Base-by-base conservation (phyloP, 495 filamentous ascomycete species). In the Aspergillus incahuasiensis region DNA sequence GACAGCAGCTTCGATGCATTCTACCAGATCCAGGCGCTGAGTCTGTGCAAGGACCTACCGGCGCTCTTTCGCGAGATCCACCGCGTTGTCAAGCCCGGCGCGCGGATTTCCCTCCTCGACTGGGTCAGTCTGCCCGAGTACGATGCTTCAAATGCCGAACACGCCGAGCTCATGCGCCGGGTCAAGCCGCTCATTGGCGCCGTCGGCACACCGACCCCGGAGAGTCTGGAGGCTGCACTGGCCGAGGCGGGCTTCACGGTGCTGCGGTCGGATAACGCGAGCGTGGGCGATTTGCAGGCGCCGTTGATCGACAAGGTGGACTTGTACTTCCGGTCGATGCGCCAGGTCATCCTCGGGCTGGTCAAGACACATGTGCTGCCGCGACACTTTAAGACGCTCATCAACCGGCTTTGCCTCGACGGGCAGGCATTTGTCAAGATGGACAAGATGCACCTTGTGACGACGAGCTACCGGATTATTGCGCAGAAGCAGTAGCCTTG, bases 181-280 rank as follows among this genome's bases (percentile, higher is more conserved):
- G 80, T 85, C 25, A 85, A 85, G 68, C 82, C 82, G 5, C 67
- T 85, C 46, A 84, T 85, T 56, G 82, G 82, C 32, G 82, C 82
- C 34, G 82, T 85, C 15, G 82, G 82, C 30, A 85, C 82, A 13
- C 82, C 82, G 32, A 85, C 82, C 22, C 80, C 79, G 21, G 65
- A 70, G 28, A 75, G 63, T 38, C 66, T 85, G 22, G 80, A 82
- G 65, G 65, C 63, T 52, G 80, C 75, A 15, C 71, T 84, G 7
- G 68, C 66, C 35, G 68, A 72, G 5, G 77, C 82, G 20, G 82
- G 82, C 0, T 85, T 85, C 63, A 63, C 62, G 15, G 75, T 84
- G 28, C 58, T 79, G 18, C 70, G 65, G 34, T 82, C 80, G 13
- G 77, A 82, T 43, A 84, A 83, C 53, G 79, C 82, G 24, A 82